Evolutionary conservation across 2,329 filamentous ascomycete species (phyloP).

Genomic region (Aspergillus latus): DNA sequence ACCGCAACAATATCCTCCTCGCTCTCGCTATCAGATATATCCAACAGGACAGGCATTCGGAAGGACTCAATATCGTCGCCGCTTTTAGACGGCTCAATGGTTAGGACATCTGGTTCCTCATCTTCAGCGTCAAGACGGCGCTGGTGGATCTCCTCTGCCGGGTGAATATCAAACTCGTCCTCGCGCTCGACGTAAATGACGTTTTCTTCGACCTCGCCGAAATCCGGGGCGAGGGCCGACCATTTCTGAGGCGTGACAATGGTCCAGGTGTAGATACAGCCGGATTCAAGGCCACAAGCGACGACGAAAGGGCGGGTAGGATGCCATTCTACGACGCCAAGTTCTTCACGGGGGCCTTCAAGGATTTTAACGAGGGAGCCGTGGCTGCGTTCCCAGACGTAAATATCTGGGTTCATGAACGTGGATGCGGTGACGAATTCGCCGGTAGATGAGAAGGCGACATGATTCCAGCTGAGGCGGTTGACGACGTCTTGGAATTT

Average conservation of each 20-base stretch:
- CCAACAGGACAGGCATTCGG: constrained; percentile 87
- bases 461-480: constrained; percentile 91
- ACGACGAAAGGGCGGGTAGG: constrained; percentile 82
- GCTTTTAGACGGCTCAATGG: constrained; percentile 65
- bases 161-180: constrained; percentile 98
- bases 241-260: constrained; percentile 93
- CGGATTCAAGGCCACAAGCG: constrained; percentile 88
- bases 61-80: constrained; percentile 65
- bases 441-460: constrained; percentile 88
- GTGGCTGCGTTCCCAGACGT: constrained; percentile 94
- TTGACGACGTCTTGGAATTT: constrained; percentile 99
- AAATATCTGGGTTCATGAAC: constrained; percentile 97
- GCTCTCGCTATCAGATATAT: constrained; percentile 90
- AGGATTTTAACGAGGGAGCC: constrained; percentile 95
- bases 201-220: constrained; percentile 96
- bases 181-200: constrained; percentile 94
- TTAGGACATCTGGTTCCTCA: constrained; percentile 87
- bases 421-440: constrained; percentile 97
- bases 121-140: constrained; percentile 87
- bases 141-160: constrained; percentile 90
- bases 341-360: constrained; percentile 93
- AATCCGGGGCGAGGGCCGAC: constrained; percentile 97
- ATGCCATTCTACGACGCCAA: constrained; percentile 97
- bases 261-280: constrained; percentile 93
- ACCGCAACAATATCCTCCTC: constrained; percentile 79